Base-by-base conservation (phyloP, 768 basidiomycete species). In the Boletus sensibilis region DNA sequence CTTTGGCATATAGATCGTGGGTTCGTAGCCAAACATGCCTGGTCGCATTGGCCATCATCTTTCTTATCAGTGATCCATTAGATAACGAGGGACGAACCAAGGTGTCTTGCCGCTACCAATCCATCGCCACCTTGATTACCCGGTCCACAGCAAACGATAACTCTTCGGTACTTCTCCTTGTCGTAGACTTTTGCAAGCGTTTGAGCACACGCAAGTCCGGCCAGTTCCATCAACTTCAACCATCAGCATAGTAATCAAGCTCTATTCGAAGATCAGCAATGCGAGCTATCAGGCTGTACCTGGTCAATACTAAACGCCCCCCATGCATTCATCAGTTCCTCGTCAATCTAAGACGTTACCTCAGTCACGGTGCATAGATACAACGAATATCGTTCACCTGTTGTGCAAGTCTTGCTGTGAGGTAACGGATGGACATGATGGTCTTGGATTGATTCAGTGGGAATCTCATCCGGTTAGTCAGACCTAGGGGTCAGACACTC, bases 121-220 rank as follows among this genome's bases (percentile, higher is more conserved):
- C 97, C 97, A 73, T 99, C 97, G 13, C 97, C 97, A 73, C 84
- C 93, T 78, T 98, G 96, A 66, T 98, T 98, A 40, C 97, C 97
- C 8, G 97, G 95, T 18, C 97, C 97, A 68, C 95, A 98, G 65
- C 92, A 94, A 12, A 98, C 91, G n/a, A 98, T 77, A 7, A 98
- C 92, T 12, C 85, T 82, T 37, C 80, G 81, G 69, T 91, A 85
- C 43, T 77, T 80, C 4, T 85, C 82, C 31, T 80, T 83, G 39
- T 76, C 77, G 69, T 92, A 98, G 0, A 86, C 84, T n/a, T 78
- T 86, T 7, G 89, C 86, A 3, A 98, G 75, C 0, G 90, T 82
- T 69, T 95, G 92, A 0, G 96, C 97, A 67, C 95, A 95, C 1
- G 96, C 88, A 11, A 98, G 76, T 1, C 97, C 97, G 31, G 96